Evolutionary conservation across 225 moss, liverwort and hornwort genomes (phyloP).

Genomic region (Pleurozium schreberi): DNA sequence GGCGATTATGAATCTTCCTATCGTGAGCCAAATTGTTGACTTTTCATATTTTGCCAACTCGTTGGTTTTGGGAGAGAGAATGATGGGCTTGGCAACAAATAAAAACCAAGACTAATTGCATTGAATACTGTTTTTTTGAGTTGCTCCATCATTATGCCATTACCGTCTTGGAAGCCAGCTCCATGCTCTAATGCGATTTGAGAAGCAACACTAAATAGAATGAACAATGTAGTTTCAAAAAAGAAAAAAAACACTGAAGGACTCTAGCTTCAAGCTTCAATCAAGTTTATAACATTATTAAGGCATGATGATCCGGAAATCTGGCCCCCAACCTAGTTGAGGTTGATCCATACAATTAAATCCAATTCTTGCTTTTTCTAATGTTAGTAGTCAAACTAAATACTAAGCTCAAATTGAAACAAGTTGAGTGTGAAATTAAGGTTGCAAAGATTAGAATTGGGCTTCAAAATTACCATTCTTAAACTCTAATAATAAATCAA

Average conservation of each 20-base stretch:
- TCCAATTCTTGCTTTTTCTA: neutral
- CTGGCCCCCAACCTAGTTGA: too few relatives aligned
- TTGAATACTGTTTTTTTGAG: too few relatives aligned
- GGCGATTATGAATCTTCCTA: too few relatives aligned
- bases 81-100: too few relatives aligned
- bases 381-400: neutral
- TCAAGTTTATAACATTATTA: neutral
- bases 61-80: too few relatives aligned
- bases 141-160: too few relatives aligned
- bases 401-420: neutral
- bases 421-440: neutral
- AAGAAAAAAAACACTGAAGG: accelerated
- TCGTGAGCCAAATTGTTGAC: too few relatives aligned
- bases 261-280: neutral
- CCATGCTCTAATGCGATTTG: neutral
- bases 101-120: too few relatives aligned
- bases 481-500: neutral
- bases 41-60: too few relatives aligned
- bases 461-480: neutral
- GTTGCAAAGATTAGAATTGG: too few relatives aligned
- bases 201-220: neutral
- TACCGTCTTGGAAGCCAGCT: too few relatives aligned
- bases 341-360: neutral
- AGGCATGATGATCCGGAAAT: neutral
- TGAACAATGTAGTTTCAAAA: neutral